Conservation (phyloP, 805 yeast genomes). For the Citeromyces nyonsensis region DNA sequence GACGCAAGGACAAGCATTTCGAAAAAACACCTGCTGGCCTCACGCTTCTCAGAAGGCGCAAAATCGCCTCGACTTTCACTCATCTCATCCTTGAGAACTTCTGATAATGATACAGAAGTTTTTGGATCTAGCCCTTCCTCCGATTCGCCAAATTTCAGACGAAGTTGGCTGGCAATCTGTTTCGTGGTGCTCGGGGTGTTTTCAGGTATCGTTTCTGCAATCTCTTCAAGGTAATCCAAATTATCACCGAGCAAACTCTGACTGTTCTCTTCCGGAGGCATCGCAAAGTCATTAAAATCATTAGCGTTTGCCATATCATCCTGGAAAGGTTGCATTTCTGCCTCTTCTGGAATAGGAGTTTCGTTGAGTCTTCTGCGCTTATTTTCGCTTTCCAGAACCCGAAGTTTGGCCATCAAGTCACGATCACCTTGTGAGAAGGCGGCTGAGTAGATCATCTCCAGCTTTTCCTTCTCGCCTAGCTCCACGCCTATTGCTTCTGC, state of each 20-base stretch:
- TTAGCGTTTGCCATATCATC: constrained; percentile 3
- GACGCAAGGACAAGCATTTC: constrained; percentile 75
- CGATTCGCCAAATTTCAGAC: constrained; percentile 12
- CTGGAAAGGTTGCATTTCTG: too few species aligned
- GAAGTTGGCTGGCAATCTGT: constrained; percentile 33
- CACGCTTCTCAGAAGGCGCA: constrained; percentile 29
- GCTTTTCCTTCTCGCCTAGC: not conserved
- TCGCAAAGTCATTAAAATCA: constrained; percentile 1
- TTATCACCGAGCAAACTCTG: constrained; percentile 6
- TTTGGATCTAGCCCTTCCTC: constrained; percentile 4
- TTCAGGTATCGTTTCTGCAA: constrained; percentile 9
- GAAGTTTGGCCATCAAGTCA: not conserved
- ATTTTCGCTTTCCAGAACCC: not conserved
- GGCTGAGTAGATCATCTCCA: not conserved
- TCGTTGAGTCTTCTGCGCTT: not conserved
- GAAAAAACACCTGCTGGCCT: constrained; percentile 64
- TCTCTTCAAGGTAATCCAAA: constrained; percentile 10
- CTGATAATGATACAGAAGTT: constrained; percentile 15
- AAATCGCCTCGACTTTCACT: constrained; percentile 2
- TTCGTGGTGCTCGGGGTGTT: constrained; percentile 31
- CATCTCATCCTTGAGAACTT: constrained; percentile 23
- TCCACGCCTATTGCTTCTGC: constrained; percentile 2
- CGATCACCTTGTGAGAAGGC: too few species aligned
- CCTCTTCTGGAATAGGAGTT: not conserved
- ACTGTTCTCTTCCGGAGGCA: constrained; percentile 1